These are phyloP conservation scores for Rhododendron vialii DNA, from an alignment of 148 eudicot species.

Conservation along the genomic window DNA sequence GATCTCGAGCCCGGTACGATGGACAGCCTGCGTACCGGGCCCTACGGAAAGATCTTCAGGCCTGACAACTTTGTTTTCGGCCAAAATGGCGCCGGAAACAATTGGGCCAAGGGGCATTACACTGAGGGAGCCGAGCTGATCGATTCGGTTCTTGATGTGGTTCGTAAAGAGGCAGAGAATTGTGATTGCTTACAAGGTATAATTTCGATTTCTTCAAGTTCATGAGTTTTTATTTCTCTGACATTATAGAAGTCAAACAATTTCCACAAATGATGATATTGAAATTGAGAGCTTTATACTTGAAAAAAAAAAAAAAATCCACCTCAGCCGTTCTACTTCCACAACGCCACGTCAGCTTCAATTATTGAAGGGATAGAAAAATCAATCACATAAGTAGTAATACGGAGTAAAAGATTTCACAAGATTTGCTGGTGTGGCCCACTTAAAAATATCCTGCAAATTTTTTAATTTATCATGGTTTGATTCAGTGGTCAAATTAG, in stretches of 20 bases:
- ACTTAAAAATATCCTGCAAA: neutral
- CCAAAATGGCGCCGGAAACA: conserved; percentile 61
- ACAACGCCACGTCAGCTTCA: neutral
- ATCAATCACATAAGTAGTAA: neutral
- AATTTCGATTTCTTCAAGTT: neutral
- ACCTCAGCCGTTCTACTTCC: neutral
- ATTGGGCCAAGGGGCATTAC: conserved; percentile 74
- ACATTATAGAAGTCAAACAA: neutral
- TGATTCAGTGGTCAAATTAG: neutral
- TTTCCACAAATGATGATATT: too few species aligned
- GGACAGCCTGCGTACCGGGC: conserved; percentile 55
- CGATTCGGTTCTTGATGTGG: conserved; percentile 74
- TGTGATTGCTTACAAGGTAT: conserved; percentile 71
- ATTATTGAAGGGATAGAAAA: neutral
- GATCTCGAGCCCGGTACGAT: conserved; percentile 76
- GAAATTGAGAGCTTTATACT: too few species aligned
- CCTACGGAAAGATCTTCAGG: conserved; percentile 56
- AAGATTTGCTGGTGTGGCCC: neutral
- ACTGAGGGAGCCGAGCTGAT: conserved; percentile 73
- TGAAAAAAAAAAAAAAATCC: neutral
- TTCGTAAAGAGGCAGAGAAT: conserved; percentile 69
- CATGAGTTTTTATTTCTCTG: neutral
- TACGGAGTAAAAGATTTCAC: neutral
- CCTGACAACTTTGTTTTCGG: conserved; percentile 72
- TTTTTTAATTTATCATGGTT: neutral